Evolutionary conservation across 257 asterid species (phyloP).

Genomic region (Solanum paucissectum): DNA sequence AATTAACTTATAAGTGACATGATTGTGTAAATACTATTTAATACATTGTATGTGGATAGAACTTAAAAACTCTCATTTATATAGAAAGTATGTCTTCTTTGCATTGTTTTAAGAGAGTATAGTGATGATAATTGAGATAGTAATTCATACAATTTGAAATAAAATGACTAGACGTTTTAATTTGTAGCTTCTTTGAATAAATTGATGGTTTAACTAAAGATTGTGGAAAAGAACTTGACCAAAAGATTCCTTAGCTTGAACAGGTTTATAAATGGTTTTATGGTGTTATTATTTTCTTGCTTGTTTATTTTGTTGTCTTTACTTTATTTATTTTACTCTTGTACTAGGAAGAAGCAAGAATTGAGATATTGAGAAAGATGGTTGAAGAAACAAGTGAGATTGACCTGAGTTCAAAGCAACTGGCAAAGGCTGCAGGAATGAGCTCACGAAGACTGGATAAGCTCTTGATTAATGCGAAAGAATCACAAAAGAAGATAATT

Average conservation of each 20-base stretch:
- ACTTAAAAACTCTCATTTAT: neutral
- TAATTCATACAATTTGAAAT: neutral
- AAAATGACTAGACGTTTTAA: neutral
- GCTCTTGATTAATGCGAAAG: slow-evolving; percentile 45
- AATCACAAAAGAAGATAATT: slow-evolving; percentile 39
- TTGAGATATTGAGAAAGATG: slow-evolving; percentile 13
- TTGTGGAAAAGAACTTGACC: neutral
- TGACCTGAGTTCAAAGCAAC: slow-evolving; percentile 22
- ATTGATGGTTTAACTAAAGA: neutral
- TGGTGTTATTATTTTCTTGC: neutral
- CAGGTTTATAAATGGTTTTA: neutral
- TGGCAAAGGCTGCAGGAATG: slow-evolving; percentile 54
- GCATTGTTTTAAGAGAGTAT: neutral
- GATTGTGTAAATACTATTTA: neutral
- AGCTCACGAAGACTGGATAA: slow-evolving; percentile 30
- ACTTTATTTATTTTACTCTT: neutral
- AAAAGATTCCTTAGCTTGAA: neutral
- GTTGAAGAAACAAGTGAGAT: slow-evolving; percentile 18
- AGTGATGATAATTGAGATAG: neutral
- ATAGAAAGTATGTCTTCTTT: neutral
- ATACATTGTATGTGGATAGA: neutral
- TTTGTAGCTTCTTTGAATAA: neutral
- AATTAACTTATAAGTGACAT: neutral
- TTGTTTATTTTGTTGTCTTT: neutral
- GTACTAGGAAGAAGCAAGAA: slow-evolving; percentile 50